A percentile compares a stretch with the other conserved stretches of the same genome.
phyloP scores from a whole-genome alignment of 2,329 filamentous ascomycete genomes.

The Ophiostoma ulmi region DNA sequence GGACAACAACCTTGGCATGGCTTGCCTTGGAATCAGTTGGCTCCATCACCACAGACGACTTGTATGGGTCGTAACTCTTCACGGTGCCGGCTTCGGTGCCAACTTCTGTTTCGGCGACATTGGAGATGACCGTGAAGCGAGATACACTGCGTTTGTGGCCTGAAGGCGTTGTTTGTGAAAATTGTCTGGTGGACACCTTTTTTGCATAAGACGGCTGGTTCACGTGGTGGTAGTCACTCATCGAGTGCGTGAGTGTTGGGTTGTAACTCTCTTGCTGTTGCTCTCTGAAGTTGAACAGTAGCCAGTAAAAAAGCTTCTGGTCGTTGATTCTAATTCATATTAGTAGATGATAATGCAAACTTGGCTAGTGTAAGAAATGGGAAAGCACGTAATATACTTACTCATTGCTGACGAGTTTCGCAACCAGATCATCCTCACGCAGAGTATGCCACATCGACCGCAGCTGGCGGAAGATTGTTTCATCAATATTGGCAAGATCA shows the following conservation, averaged over 20 bases:
- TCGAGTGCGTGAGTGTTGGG: slow-evolving; percentile 72
- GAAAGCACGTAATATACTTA: slow-evolving; percentile 39
- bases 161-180: slow-evolving; percentile 43
- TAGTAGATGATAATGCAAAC: not conserved
- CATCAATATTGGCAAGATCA: slow-evolving; percentile 64
- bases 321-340: slow-evolving; percentile 62
- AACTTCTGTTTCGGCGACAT: slow-evolving; percentile 45
- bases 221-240: slow-evolving; percentile 86
- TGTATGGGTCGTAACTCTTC: slow-evolving; percentile 78
- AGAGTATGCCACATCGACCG: slow-evolving; percentile 88
- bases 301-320: slow-evolving; percentile 87
- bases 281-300: slow-evolving; percentile 75
- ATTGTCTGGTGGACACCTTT: slow-evolving; percentile 58
- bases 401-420: slow-evolving; percentile 61
- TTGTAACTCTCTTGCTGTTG: slow-evolving; percentile 84
- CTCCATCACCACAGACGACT: slow-evolving; percentile 55
- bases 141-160: slow-evolving; percentile 53
- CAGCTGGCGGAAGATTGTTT: slow-evolving; percentile 77
- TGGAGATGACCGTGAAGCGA: slow-evolving; percentile 61
- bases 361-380: not conserved
- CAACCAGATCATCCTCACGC: slow-evolving; percentile 63
- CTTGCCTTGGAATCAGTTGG: slow-evolving; percentile 45
- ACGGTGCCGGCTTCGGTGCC: slow-evolving; percentile 42
- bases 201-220: slow-evolving; percentile 54
- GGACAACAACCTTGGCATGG: slow-evolving; percentile 64